A percentile compares a stretch with the other conserved stretches of the same genome.
These are phyloP conservation scores for Flaveria ramosissima DNA, from an alignment of 129 eudicot genomes.

Conservation along the genomic window DNA sequence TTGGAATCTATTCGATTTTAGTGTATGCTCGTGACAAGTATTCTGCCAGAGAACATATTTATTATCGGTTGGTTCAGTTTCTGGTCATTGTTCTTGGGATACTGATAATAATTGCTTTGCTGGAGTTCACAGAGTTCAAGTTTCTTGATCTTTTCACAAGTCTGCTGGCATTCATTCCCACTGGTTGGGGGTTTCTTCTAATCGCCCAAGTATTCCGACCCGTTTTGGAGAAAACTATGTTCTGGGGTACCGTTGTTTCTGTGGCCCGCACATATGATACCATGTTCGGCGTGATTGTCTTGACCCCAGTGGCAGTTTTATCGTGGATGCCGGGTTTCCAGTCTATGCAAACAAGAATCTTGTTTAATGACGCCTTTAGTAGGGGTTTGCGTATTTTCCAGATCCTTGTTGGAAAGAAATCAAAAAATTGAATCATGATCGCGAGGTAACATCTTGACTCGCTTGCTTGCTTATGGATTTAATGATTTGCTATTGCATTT, in stretches of 20 bases:
- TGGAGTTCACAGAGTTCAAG: slow-evolving; percentile 60
- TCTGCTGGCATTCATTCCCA: slow-evolving; percentile 84
- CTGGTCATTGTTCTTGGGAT: slow-evolving; percentile 55
- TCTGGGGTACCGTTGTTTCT: slow-evolving; percentile 73
- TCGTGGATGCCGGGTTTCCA: slow-evolving; percentile 97
- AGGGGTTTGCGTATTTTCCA: slow-evolving; percentile 81
- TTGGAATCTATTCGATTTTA: slow-evolving; percentile 49
- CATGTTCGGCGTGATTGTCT: slow-evolving; percentile 79
- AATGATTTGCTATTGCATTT: background rate
- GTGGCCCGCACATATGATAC: slow-evolving; percentile 84
- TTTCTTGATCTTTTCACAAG: slow-evolving; percentile 79
- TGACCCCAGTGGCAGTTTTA: slow-evolving; percentile 76
- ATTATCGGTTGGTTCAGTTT: slow-evolving; percentile 90
- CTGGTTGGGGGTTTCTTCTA: slow-evolving; percentile 91
- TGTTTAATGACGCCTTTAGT: slow-evolving; percentile 92
- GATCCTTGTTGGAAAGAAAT: slow-evolving; percentile 73
- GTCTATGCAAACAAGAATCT: slow-evolving; percentile 97
- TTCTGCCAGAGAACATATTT: slow-evolving; percentile 74
- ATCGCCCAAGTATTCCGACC: slow-evolving; percentile 84
- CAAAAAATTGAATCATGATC: slow-evolving; percentile 42
- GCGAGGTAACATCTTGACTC: slow-evolving; percentile 39
- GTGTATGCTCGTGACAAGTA: slow-evolving; percentile 77
- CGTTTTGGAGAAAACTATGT: slow-evolving; percentile 52
- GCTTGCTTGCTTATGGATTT: background rate
- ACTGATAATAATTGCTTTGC: slow-evolving; percentile 59